phyloP scores from a whole-genome alignment of 257 asterid genomes.

The Penstemon barbatus region DNA sequence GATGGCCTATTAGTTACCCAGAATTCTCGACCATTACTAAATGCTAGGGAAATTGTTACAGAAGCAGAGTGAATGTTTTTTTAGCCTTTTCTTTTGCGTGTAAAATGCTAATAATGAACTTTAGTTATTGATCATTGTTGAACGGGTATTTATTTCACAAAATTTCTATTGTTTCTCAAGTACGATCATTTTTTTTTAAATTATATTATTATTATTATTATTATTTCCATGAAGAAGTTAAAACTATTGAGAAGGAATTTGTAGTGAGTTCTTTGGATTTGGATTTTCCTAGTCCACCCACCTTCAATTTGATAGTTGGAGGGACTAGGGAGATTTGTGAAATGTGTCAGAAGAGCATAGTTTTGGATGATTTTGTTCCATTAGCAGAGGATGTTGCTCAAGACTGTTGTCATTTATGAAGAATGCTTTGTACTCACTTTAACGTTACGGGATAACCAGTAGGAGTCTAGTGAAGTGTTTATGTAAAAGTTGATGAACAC shows the following conservation, averaged over 20 bases:
- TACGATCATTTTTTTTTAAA: neutral
- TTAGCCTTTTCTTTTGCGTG: no score
- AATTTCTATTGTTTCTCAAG: neutral
- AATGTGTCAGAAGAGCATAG: slow-evolving; percentile 1
- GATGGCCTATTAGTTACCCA: no score
- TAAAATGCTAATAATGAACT: no score
- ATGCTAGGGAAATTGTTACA: no score
- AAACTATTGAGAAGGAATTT: neutral
- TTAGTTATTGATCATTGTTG: no score
- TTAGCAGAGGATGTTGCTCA: neutral
- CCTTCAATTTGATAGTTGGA: neutral
- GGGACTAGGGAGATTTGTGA: neutral
- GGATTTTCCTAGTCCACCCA: neutral
- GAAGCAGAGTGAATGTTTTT: no score
- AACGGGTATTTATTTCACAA: no score
- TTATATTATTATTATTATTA: no score
- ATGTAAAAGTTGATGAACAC: neutral
- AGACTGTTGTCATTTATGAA: slow-evolving; percentile 16
- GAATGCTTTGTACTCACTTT: slow-evolving; percentile 5
- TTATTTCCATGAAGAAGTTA: neutral
- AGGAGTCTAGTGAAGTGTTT: neutral
- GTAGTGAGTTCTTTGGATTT: neutral
- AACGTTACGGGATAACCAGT: neutral
- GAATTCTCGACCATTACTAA: no score
- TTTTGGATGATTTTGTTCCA: slow-evolving; percentile 12